Evolutionary conservation across 257 asterid species (phyloP).

Genomic region (Solanum sejunctum): DNA sequence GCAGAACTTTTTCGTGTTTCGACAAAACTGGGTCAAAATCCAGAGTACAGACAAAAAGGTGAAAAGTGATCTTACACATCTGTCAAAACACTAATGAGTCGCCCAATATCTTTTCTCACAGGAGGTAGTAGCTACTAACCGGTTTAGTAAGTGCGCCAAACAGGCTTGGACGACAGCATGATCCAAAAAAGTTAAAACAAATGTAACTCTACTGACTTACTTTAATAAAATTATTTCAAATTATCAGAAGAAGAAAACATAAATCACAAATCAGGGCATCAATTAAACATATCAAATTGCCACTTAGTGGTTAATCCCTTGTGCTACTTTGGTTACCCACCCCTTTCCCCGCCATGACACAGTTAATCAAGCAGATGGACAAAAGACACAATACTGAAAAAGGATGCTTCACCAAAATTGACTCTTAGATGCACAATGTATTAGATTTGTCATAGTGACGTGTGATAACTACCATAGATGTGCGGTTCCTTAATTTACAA

Average conservation of each 20-base stretch:
- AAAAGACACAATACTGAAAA: background rate
- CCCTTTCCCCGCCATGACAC: background rate
- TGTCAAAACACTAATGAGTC: background rate
- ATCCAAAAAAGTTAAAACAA: background rate
- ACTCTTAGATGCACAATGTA: background rate
- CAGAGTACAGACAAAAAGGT: background rate
- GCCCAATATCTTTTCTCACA: background rate
- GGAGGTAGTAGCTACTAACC: background rate
- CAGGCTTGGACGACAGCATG: background rate
- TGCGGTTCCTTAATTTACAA: background rate
- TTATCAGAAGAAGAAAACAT: background rate
- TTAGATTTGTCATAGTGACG: background rate
- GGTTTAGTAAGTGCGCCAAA: background rate
- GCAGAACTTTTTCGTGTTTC: too few relatives aligned
- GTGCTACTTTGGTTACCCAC: background rate
- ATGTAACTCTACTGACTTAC: background rate
- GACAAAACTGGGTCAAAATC: too few relatives aligned
- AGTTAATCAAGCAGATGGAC: background rate
- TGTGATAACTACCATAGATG: background rate
- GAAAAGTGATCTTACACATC: background rate
- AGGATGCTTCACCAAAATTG: background rate
- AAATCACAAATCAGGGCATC: background rate
- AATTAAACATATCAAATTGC: background rate
- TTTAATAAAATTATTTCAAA: background rate
- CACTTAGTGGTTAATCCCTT: background rate